Percentiles rank a stretch among this genome's conserved stretches.
Conservation (phyloP, 345 rosid species). For the Gossypium arboreum region DNA sequence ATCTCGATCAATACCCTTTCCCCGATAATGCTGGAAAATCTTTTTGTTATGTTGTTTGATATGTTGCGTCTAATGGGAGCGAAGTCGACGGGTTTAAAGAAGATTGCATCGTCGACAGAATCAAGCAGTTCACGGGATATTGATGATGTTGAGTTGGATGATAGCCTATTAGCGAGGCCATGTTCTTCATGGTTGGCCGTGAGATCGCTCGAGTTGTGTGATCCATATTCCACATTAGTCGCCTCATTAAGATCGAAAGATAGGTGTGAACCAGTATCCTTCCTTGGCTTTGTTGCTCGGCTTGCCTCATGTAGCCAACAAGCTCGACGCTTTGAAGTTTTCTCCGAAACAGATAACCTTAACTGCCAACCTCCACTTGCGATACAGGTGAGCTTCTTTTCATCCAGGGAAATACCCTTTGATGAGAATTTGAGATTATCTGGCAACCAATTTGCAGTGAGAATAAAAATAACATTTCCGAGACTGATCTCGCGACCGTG, state of each 20-base stretch:
- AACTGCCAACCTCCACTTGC: slow-evolving; percentile 66
- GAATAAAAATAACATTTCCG: slow-evolving; percentile 78
- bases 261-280: slow-evolving; percentile 33
- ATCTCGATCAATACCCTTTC: slow-evolving; percentile 45
- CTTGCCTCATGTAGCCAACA: slow-evolving; percentile 52
- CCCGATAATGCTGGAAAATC: slow-evolving; percentile 33
- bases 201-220: slow-evolving; percentile 77
- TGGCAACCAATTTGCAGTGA: slow-evolving; percentile 57
- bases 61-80: slow-evolving; percentile 36
- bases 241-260: slow-evolving; percentile 81
- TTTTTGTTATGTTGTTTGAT: slow-evolving; percentile 41
- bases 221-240: slow-evolving; percentile 58
- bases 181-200: slow-evolving; percentile 74
- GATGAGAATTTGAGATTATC: slow-evolving; percentile 36
- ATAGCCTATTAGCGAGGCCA: slow-evolving; percentile 41
- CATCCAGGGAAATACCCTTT: slow-evolving; percentile 40
- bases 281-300: slow-evolving; percentile 54
- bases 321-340: slow-evolving; percentile 62
- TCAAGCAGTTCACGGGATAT: slow-evolving; percentile 50
- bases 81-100: slow-evolving; percentile 71
- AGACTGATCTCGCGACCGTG: slow-evolving; percentile 90
- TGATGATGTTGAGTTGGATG: slow-evolving; percentile 30
- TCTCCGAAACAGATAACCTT: slow-evolving; percentile 53
- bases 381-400: slow-evolving; percentile 51
- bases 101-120: slow-evolving; percentile 50